These are phyloP conservation scores for Huntiella savannae DNA, from an alignment of 2,329 filamentous ascomycete species.

Conservation along the genomic window DNA sequence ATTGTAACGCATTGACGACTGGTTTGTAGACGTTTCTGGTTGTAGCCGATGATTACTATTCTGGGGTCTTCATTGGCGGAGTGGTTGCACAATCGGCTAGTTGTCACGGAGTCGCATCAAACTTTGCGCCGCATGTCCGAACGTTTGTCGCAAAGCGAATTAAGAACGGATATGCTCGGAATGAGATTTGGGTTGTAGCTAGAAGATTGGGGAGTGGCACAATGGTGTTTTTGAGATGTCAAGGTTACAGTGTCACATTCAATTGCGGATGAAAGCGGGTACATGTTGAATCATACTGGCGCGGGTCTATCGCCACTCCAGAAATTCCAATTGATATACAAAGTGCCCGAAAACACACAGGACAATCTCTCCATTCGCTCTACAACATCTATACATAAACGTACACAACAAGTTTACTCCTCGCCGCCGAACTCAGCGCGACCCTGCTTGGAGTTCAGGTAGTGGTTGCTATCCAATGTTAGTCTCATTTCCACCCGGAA, in stretches of 20 bases:
- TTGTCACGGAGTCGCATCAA: not conserved
- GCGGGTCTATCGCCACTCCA: constrained; percentile 9
- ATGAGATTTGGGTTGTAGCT: too few relatives aligned
- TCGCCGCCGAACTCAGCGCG: constrained; percentile 31
- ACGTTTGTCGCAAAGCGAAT: not conserved
- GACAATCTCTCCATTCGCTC: not conserved
- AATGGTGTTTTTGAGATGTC: too few relatives aligned
- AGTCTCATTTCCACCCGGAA: not conserved
- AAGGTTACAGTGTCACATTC: not conserved
- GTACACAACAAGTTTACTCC: constrained; percentile 14
- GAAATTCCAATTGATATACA: constrained; percentile 12
- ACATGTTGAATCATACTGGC: constrained; percentile 5
- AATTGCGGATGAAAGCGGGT: not conserved
- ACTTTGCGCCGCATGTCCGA: not conserved
- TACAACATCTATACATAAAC: not conserved
- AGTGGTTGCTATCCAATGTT: constrained; percentile 43
- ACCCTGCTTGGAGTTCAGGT: constrained; percentile 62
- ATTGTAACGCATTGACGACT: not conserved
- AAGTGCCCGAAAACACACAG: constrained; percentile 7
- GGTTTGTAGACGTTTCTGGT: not conserved
- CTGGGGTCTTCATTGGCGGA: constrained; percentile 1
- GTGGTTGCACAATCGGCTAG: not conserved
- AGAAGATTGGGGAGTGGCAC: too few relatives aligned
- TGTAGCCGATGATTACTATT: constrained; percentile 2
- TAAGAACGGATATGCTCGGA: too few relatives aligned